These are phyloP conservation scores for Arabidopsis lyrata DNA, from an alignment of 441 rosid species.

Conservation along the genomic window DNA sequence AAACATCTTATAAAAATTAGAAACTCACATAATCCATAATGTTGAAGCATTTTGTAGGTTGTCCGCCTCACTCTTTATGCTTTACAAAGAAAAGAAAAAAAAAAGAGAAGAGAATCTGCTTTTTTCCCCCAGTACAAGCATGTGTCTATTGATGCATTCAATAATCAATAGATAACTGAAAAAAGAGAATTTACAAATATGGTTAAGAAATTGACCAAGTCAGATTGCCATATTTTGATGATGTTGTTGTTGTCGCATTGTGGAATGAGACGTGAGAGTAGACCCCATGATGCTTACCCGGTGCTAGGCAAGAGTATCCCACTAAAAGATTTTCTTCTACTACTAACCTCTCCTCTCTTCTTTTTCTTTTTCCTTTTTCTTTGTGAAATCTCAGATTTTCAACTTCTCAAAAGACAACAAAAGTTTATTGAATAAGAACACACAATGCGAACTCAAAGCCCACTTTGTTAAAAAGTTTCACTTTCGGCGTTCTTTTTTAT, in stretches of 20 bases:
- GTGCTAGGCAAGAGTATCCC: conserved; percentile 72
- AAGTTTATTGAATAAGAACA: conserved; percentile 34
- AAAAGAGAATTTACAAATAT: conserved; percentile 35
- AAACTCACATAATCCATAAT: neutral
- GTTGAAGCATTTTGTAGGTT: neutral
- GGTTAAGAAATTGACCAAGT: conserved; percentile 45
- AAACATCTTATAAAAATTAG: neutral
- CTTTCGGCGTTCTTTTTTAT: conserved; percentile 36
- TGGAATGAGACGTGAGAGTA: conserved; percentile 49
- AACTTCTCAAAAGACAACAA: conserved; percentile 30
- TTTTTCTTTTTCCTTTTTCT: conserved; percentile 24
- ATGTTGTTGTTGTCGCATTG: conserved; percentile 29
- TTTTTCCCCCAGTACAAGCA: neutral
- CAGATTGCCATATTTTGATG: conserved; percentile 34
- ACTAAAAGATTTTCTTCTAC: conserved; percentile 46
- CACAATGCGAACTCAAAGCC: conserved; percentile 16
- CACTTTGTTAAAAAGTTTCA: conserved; percentile 47
- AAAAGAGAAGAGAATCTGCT: neutral
- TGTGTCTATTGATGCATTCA: neutral
- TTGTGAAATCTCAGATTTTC: conserved; percentile 23
- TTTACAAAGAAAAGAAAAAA: neutral
- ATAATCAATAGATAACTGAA: neutral
- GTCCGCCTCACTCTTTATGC: conserved; percentile 6
- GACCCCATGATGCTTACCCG: conserved; percentile 64
- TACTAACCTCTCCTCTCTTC: conserved; percentile 39